A percentile compares a stretch with the other conserved stretches of the same genome.
phyloP scores from a whole-genome alignment of 768 basidiomycete genomes.

The Psilocybe tampanensis region DNA sequence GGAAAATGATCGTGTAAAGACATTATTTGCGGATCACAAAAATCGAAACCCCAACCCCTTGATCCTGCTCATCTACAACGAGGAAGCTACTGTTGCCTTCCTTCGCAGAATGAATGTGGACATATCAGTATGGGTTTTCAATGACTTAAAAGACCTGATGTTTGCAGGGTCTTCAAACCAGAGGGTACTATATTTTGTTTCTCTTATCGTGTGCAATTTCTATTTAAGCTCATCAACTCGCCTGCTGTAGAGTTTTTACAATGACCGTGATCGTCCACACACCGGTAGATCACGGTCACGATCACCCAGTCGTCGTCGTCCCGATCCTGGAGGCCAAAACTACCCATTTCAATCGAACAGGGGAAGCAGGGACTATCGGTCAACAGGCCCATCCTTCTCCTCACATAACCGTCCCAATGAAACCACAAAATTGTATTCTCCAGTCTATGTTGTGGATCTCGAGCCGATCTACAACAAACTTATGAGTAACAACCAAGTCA shows the following conservation, averaged over 20 bases:
- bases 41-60: slow-evolving; percentile 29
- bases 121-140: slow-evolving; percentile 36
- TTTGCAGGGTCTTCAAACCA: slow-evolving; percentile 1
- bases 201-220: no score
- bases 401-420: not conserved
- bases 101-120: slow-evolving; percentile 45
- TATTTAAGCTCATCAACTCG: no score
- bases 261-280: not conserved
- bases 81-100: slow-evolving; percentile 38
- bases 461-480: slow-evolving; percentile 38
- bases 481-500: slow-evolving; percentile 34
- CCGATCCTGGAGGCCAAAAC: not conserved
- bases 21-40: slow-evolving; percentile 22
- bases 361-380: not conserved
- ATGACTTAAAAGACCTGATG: slow-evolving; percentile 39
- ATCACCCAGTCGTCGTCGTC: slow-evolving; percentile 8
- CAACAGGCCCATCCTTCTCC: not conserved
- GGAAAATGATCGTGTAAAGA: slow-evolving; percentile 18
- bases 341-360: not conserved
- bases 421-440: slow-evolving; percentile 19
- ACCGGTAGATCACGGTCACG: slow-evolving; percentile 13
- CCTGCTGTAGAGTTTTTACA: no score
- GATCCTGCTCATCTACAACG: slow-evolving; percentile 50
- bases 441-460: slow-evolving; percentile 44
- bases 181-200: not conserved